These are phyloP conservation scores for Entamoeba invadens DNA, from an alignment of 208 protist genomes.

Conservation along the genomic window DNA sequence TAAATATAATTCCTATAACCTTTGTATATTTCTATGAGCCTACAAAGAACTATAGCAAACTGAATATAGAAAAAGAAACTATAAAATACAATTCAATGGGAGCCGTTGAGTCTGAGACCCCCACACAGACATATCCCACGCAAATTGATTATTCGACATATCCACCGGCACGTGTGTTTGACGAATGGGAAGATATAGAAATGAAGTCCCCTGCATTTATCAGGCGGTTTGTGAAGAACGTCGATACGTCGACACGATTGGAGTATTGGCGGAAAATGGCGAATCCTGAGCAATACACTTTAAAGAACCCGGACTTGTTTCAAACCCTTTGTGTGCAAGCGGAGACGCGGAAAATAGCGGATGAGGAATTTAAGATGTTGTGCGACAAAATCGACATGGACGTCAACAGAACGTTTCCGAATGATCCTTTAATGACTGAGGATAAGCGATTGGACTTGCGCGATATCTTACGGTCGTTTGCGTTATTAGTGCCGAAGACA, in stretches of 20 bases:
- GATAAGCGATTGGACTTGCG: neutral
- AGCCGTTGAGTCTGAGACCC: too few relatives aligned
- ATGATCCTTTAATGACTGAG: neutral
- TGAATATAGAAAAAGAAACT: too few relatives aligned
- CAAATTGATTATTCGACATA: neutral
- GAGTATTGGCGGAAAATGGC: neutral
- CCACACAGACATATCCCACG: too few relatives aligned
- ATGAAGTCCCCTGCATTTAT: neutral
- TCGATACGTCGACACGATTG: neutral
- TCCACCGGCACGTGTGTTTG: neutral
- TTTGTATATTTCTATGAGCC: too few relatives aligned
- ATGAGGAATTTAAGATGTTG: neutral
- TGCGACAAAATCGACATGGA: neutral
- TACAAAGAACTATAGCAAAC: too few relatives aligned
- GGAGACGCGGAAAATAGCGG: neutral
- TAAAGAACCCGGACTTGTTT: neutral
- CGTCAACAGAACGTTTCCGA: neutral
- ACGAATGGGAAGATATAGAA: neutral
- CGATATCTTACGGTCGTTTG: neutral
- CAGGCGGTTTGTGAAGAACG: neutral
- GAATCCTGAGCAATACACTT: neutral
- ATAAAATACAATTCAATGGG: too few relatives aligned
- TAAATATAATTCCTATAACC: too few relatives aligned
- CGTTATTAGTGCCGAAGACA: neutral
- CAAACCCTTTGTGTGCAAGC: neutral